Base-by-base conservation (phyloP, 83 land plant species). In the Picea engelmannii region DNA sequence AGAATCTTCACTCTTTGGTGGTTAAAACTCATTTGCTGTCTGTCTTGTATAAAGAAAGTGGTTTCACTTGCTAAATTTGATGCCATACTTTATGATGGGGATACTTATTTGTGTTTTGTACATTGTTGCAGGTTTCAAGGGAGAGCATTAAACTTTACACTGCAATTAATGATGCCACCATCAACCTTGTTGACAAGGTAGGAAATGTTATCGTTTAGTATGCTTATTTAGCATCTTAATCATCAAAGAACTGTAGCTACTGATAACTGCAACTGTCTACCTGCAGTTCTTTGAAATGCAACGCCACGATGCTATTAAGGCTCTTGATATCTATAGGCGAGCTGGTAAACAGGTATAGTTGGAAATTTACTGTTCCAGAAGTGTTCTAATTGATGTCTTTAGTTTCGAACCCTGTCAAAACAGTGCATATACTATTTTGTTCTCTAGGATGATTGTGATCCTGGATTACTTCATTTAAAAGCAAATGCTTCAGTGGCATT, bases 281-380 rank as follows among this genome's bases (percentile, higher is more conserved):
- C 21, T 76, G 73, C 94, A 98, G 99, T 98, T 98, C 81, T 98
- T 98, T 91, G 99, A 98, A 86, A 98, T 98, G 99, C 94, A 93
- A 84, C 95, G 98, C 8, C 87, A 90, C 82, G 93, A 95, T 88
- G 99, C 99, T 68, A 7, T 88, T 24, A 98, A 86, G 87, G 97
- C 99, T 70, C 88, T 98, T 80, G 99, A 95, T 16, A 95, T 98
- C 65, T 98, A 95, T 85, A 89, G 87, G 82, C 89, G 96, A 83
- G 94, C 97, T 79, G 93, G 95, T 27, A 92, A 89, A 35, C 99
- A 98, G 99, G 99, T 95, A 83, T 13, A 12, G 27, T 62, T 21
- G 8, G 49, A 47, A 67, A 20, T 49, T 11, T 12, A 47, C 12
- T 16, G 12, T 20, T 10, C 24, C 9, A 44, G 11, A 23, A 4